Percentiles rank a stretch among this genome's conserved stretches.
These are phyloP conservation scores for Trametopsis cervina DNA, from an alignment of 768 basidiomycete species.

Conservation along the genomic window DNA sequence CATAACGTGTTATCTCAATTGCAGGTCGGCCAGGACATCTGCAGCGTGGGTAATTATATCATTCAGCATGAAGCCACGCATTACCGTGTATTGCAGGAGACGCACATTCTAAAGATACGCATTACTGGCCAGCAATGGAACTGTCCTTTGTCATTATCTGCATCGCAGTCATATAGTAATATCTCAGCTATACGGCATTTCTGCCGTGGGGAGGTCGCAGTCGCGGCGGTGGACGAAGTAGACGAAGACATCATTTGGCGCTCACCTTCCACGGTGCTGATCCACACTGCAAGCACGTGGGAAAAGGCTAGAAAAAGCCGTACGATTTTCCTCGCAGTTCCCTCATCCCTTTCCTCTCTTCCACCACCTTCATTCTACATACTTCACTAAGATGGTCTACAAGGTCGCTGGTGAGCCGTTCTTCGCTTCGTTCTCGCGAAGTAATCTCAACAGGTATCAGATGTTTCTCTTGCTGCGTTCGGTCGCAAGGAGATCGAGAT, in stretches of 20 bases:
- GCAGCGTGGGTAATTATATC: slow-evolving; percentile 8
- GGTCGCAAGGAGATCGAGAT: slow-evolving; percentile 99
- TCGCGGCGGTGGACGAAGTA: slow-evolving; percentile 3
- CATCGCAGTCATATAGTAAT: slow-evolving; percentile 60
- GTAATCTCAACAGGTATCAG: slow-evolving; percentile 32
- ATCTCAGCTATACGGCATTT: slow-evolving; percentile 64
- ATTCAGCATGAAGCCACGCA: background rate
- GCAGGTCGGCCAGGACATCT: slow-evolving; percentile 65
- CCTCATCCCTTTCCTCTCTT: slow-evolving; percentile 16
- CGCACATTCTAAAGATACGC: slow-evolving; percentile 69
- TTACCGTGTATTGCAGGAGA: slow-evolving; percentile 12
- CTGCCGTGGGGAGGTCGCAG: background rate
- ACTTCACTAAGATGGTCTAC: slow-evolving; percentile 56
- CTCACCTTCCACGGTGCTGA: slow-evolving; percentile 1
- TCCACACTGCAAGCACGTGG: slow-evolving; percentile 9
- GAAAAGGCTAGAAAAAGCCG: slow-evolving; percentile 20
- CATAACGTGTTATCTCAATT: slow-evolving; percentile 25
- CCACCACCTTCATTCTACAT: slow-evolving; percentile 22
- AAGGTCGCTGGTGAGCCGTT: slow-evolving; percentile 73
- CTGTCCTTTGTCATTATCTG: slow-evolving; percentile 26
- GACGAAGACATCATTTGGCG: slow-evolving; percentile 11
- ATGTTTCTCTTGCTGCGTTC: slow-evolving; percentile 96
- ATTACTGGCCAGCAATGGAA: slow-evolving; percentile 68
- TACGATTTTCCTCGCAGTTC: slow-evolving; percentile 12
- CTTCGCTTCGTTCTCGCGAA: background rate